Evolutionary conservation across 1,284 basidiomycete genomes (phyloP).

Genomic region (Ceratobasidium papillatum): DNA sequence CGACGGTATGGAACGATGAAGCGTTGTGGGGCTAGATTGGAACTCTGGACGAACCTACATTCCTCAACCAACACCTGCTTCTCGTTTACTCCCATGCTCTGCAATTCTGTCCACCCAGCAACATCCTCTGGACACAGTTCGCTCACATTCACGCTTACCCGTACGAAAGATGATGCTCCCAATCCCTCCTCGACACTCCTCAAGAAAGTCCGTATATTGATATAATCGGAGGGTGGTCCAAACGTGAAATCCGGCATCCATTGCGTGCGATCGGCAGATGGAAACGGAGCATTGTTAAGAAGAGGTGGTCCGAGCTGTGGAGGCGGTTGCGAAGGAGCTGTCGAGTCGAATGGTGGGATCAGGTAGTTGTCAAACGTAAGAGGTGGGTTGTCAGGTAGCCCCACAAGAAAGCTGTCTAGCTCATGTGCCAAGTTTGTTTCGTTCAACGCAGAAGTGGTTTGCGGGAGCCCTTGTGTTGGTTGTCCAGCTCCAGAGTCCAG

Average conservation of each 20-base stretch:
- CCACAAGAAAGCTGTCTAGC: conserved; percentile 6
- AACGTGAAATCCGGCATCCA: conserved; percentile 37
- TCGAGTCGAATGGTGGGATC: not conserved
- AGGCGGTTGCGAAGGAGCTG: not conserved
- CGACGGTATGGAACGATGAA: not conserved
- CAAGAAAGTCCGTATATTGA: conserved; percentile 20
- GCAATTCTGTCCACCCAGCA: conserved; percentile 23
- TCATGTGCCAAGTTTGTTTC: conserved; percentile 7
- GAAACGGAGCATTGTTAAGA: not conserved
- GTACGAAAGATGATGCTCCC: not conserved
- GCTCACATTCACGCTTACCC: not conserved
- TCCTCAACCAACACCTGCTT: conserved; percentile 13
- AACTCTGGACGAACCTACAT: conserved; percentile 32
- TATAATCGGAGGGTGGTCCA: conserved; percentile 26
- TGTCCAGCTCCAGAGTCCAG: not conserved
- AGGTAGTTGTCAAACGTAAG: conserved; percentile 2
- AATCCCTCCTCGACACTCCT: conserved; percentile 7
- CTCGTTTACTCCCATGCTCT: not conserved
- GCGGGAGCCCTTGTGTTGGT: not conserved
- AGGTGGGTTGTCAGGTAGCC: not conserved
- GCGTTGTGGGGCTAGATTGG: not conserved
- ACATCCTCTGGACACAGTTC: conserved; percentile 20
- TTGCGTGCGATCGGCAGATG: conserved; percentile 1
- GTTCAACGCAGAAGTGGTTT: not conserved
- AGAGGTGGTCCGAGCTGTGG: not conserved